Base-by-base conservation (phyloP, 2,329 filamentous ascomycete genomes). In the Daldinia eschscholtzii region DNA sequence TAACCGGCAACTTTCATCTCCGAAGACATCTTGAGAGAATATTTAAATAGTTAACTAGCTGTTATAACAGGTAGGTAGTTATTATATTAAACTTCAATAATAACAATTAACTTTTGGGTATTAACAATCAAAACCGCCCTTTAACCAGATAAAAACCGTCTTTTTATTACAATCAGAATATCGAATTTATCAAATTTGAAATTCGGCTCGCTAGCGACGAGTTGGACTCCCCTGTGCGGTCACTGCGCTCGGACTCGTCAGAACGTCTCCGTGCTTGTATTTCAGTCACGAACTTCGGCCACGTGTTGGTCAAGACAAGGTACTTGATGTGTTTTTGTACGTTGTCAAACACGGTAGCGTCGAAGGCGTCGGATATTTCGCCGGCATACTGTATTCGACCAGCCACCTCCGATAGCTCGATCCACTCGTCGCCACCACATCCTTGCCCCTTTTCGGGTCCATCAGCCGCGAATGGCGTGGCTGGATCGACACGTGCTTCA, bases 251-350 rank as follows among this genome's bases (percentile, higher is more conserved):
- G 0, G 71, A 70, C 52, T 76, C 74, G 20, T 44, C 61, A 1
- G 74, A 76, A 2, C 67, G 69, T 23, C 73, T 61, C 12, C 68
- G 67, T 0, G 61, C 35, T 28, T 70, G 70, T 15, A 70, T 65
- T 60, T 83, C 80, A 55, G 77, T 80, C 44, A 87, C 82, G 72
- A 86, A 89, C 74, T 86, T 87, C 33, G 86, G 85, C 89, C 90
- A 92, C 0, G 90, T 92, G 74, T 91, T 91, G 13, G 88, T 90
- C 65, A 91, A 80, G 2, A 92, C 89, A 5, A 91, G 82, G 66
- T 91, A 89, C 77, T 90, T 91, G 79, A 92, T 86, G 72, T 84
- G 85, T n/a, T 79, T 78, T 74, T 89, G 84, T 0, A 88, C 87
- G 3, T 80, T 82, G 72, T 91, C 88, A 73, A 92, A 91, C 1